phyloP scores from a whole-genome alignment of 169 alveolate genomes.

The Theileria equi region DNA sequence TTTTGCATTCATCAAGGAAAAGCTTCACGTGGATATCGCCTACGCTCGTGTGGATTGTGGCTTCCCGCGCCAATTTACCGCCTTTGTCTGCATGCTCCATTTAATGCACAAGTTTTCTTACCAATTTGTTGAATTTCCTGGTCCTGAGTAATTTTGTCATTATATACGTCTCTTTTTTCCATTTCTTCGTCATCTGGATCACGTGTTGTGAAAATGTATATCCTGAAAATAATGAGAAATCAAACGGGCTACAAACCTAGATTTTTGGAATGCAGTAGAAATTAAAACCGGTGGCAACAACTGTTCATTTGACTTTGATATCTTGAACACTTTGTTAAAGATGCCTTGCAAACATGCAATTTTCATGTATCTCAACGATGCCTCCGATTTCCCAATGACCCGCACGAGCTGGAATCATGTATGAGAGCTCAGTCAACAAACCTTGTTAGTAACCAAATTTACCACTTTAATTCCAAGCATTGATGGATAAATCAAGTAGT shows the following conservation, averaged over 20 bases:
- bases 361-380: slow-evolving; percentile 70
- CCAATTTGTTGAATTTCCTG: slow-evolving; percentile 55
- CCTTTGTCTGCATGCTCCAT: slow-evolving; percentile 26
- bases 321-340: slow-evolving; percentile 29
- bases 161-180: slow-evolving; percentile 87
- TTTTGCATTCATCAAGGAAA: slow-evolving; percentile 88
- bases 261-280: slow-evolving; percentile 75
- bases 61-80: slow-evolving; percentile 80
- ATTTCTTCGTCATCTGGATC: slow-evolving; percentile 86
- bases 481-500: slow-evolving; percentile 87
- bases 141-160: slow-evolving; percentile 81
- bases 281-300: slow-evolving; percentile 75
- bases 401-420: slow-evolving; percentile 59
- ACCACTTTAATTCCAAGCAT: slow-evolving; percentile 91
- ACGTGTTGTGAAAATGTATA: slow-evolving; percentile 87
- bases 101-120: background rate
- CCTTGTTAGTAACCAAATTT: slow-evolving; percentile 72
- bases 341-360: slow-evolving; percentile 68
- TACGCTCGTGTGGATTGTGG: slow-evolving; percentile 92
- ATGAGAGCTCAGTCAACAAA: slow-evolving; percentile 20
- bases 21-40: slow-evolving; percentile 95
- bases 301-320: slow-evolving; percentile 67
- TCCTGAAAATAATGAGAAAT: slow-evolving; percentile 50
- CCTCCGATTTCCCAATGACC: slow-evolving; percentile 73
- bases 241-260: background rate